These are phyloP conservation scores for Penicillium sp. DNA, from an alignment of 2,329 filamentous ascomycete genomes.

Conservation along the genomic window DNA sequence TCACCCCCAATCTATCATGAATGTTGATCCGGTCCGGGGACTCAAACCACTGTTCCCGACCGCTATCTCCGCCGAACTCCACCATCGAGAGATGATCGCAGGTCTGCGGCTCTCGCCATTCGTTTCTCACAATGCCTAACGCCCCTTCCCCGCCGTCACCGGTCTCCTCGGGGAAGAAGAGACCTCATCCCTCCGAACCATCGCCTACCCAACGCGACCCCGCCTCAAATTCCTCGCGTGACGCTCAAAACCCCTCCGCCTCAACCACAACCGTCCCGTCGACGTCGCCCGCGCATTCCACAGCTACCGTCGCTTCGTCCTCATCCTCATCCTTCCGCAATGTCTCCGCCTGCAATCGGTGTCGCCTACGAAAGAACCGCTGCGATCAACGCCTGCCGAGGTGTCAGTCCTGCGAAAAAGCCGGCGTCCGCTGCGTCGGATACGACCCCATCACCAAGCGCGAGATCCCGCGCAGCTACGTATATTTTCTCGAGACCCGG, in stretches of 20 bases:
- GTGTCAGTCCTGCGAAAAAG: constrained; percentile 90
- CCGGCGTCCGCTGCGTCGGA: constrained; percentile 85
- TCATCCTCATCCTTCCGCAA: constrained; percentile 66
- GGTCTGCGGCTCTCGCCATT: constrained; percentile 23
- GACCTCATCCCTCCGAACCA: constrained; percentile 34
- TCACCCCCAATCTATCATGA: constrained; percentile 29
- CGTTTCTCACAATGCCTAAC: constrained; percentile 36
- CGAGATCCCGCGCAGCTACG: constrained; percentile 89
- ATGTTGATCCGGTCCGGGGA: constrained; percentile 26
- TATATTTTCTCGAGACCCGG: constrained; percentile 89
- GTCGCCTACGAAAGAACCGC: constrained; percentile 86
- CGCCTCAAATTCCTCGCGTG: constrained; percentile 19
- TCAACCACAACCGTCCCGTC: constrained; percentile 11
- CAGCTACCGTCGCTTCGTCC: constrained; percentile 22
- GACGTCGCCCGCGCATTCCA: constrained; percentile 24
- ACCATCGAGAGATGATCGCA: constrained; percentile 34
- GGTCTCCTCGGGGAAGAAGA: constrained; percentile 37
- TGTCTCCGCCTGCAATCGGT: constrained; percentile 93
- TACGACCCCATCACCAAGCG: constrained; percentile 96
- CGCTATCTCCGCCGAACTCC: constrained; percentile 22
- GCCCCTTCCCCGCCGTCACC: constrained; percentile 32
- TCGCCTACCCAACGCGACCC: constrained; percentile 22
- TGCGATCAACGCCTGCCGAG: constrained; percentile 92
- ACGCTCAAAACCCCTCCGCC: constrained; percentile 15
- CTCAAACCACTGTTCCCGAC: constrained; percentile 22